Conservation (phyloP, 1,284 basidiomycete genomes). For the Chiua sp. region DNA sequence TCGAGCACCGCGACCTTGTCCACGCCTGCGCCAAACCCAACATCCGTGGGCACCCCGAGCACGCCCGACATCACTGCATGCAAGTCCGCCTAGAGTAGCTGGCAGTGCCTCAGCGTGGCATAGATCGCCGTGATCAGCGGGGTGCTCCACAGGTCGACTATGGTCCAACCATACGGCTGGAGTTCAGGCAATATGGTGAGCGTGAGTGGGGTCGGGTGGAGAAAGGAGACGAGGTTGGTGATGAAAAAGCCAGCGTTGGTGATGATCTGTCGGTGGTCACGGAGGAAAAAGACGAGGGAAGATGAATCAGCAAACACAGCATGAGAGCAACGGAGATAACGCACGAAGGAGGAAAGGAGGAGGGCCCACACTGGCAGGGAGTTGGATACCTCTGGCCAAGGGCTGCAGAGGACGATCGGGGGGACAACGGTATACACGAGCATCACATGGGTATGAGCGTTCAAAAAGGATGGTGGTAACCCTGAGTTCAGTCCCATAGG, state of each 20-base stretch:
- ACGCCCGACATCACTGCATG: constrained; percentile 53
- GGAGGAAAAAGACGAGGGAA: no score
- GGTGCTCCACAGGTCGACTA: constrained; percentile 77
- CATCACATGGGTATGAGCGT: constrained; percentile 71
- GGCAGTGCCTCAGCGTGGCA: constrained; percentile 76
- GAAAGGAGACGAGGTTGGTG: constrained; percentile 68
- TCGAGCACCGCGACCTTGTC: constrained; percentile 53
- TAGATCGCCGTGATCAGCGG: constrained; percentile 71
- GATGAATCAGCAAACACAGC: no score
- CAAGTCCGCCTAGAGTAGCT: constrained; percentile 74
- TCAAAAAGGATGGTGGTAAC: constrained; percentile 65
- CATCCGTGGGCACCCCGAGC: constrained; percentile 37
- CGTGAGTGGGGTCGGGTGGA: constrained; percentile 65
- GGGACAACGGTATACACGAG: constrained; percentile 77
- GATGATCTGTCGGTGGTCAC: constrained; percentile 52
- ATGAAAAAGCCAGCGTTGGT: constrained; percentile 80
- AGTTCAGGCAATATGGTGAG: constrained; percentile 73
- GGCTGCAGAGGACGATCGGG: constrained; percentile 58
- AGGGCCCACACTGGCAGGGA: constrained; percentile 82
- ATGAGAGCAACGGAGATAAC: constrained; percentile 20
- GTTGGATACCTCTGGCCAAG: constrained; percentile 51
- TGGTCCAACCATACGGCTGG: constrained; percentile 75
- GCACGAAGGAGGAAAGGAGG: constrained; percentile 67
- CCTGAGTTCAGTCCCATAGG: constrained; percentile 57
- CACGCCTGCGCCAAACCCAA: background rate